A percentile compares a stretch with the other conserved stretches of the same genome.
Evolutionary conservation across 345 rosid genomes (phyloP).

Genomic region (Rhizophora mangle): DNA sequence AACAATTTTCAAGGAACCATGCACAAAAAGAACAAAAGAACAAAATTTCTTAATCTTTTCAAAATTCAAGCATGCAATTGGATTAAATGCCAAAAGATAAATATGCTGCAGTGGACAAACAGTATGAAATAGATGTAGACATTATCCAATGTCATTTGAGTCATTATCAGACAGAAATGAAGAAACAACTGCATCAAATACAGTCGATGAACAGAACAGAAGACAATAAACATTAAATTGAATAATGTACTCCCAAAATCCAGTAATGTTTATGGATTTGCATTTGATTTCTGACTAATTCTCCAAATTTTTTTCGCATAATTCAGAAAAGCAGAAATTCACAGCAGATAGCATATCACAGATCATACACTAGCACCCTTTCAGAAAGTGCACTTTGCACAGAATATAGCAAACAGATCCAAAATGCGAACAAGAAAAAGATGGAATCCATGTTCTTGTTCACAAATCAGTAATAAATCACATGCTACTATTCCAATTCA

Average conservation of each 20-base stretch:
- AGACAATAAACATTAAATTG: not conserved
- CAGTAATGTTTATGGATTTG: no score
- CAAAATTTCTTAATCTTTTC: no score
- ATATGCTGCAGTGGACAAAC: no score
- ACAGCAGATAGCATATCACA: no score
- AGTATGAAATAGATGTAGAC: no score
- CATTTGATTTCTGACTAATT: not conserved
- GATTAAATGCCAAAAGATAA: no score
- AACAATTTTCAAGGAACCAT: not conserved
- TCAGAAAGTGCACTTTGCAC: not conserved
- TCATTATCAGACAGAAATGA: not conserved
- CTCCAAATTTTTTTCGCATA: not conserved
- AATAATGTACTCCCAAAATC: not conserved
- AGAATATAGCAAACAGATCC: no score
- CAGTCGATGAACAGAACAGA: not conserved
- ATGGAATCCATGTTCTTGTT: not conserved
- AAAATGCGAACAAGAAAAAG: not conserved
- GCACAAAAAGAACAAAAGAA: not conserved
- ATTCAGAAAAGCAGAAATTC: constrained; percentile 6
- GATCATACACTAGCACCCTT: not conserved
- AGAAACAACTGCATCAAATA: not conserved
- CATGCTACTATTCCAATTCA: no score
- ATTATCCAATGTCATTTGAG: not conserved
- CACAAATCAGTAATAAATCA: no score
- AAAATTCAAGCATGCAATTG: no score